Evolutionary conservation across 2,329 filamentous ascomycete genomes (phyloP).

Genomic region (Nakataea oryzae): DNA sequence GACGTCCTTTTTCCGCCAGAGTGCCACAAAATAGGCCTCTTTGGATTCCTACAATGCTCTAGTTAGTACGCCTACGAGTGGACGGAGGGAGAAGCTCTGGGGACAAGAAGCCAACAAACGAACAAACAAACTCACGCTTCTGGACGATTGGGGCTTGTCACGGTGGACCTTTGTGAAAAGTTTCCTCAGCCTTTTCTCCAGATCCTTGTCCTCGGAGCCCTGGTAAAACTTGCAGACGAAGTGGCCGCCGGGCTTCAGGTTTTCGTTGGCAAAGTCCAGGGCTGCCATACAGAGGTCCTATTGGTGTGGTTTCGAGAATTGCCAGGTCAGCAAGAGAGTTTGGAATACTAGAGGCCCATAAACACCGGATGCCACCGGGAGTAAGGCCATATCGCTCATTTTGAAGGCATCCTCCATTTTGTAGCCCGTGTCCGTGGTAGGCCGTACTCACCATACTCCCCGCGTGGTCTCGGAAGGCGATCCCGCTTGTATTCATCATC

Average conservation of each 20-base stretch:
- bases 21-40: conserved; percentile 77
- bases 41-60: conserved; percentile 56
- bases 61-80: background rate
- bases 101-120: background rate
- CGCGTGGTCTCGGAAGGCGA: conserved; percentile 75
- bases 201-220: conserved; percentile 69
- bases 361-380: background rate
- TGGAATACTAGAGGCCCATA: no score
- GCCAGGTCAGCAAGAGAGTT: background rate
- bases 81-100: background rate
- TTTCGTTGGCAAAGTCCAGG: conserved; percentile 75
- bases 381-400: no score
- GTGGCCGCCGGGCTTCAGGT: conserved; percentile 70
- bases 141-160: conserved; percentile 86
- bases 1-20: conserved; percentile 50
- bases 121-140: conserved; percentile 50
- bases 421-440: no score
- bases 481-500: conserved; percentile 99
- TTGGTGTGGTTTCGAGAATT: background rate
- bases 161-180: conserved; percentile 73
- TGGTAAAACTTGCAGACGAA: conserved; percentile 99
- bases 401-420: background rate
- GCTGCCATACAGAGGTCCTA: conserved; percentile 87
- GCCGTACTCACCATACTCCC: conserved; percentile 69
- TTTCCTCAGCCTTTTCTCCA: conserved; percentile 64